Base-by-base conservation (phyloP, 805 yeast species). In the Blastobotrys terrestris region DNA sequence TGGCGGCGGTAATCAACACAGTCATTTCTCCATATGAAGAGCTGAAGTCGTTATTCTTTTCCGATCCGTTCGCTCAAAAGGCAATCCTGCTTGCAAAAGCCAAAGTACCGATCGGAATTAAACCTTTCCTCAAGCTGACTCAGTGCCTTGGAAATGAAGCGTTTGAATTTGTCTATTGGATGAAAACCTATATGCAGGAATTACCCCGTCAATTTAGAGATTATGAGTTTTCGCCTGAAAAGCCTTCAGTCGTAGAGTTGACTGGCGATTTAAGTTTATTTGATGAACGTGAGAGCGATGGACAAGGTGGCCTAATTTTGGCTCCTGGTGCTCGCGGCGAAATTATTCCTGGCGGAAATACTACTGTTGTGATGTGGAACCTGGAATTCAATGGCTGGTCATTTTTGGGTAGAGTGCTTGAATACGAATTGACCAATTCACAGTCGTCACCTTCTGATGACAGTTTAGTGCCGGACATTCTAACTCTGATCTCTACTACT, bases 321-420 rank as follows among this genome's bases (percentile, higher is more conserved):
- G 77, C 79, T 2, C 63, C 70, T 55, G 83, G 83, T 2, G 86
- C 96, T 0, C 78, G 74, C 52, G 97, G 92, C 2, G 84, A 85
- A 58, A 67, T 87, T 2, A 67, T 91, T 31, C 83, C 88, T 0
- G 55, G 56, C 13, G 53, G 50, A 8, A 73, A 79, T 2, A 63
- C 70, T 2, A 67, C 71, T 13, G 61, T 68, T 21, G 85, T 86
- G 2, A 77, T 88, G 19, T 90, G 94, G 70, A 70, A 84, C 22
- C 80, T 85, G 63, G 75, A 77, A 2, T 89, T 83, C 64, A 87
- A 83, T 63, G 97, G 97, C 1, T 90, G 97, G 96, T 78, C 95
- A 0, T 68, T 86, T 22, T 60, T 92, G 15, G 97, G 97, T 1
- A 77, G 95, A 60, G 70, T 87, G 0, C 67, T 91, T 31, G 90